Conservation (phyloP, 139 green algal species). For the Tetradesmus lagerheimii region DNA sequence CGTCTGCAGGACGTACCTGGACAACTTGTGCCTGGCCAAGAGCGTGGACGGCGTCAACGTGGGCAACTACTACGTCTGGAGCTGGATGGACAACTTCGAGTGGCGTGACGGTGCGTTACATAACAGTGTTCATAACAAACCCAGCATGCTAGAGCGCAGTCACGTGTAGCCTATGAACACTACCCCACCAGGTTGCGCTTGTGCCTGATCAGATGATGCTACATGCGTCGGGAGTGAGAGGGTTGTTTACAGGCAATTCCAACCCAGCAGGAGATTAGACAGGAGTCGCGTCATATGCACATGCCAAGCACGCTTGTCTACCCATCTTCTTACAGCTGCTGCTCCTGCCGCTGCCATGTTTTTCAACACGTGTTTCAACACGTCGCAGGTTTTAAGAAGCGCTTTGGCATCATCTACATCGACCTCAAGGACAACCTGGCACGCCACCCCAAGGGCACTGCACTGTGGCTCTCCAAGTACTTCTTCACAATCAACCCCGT, state of each 20-base stretch:
- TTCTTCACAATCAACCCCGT: conserved; percentile 39
- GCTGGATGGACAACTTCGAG: conserved; percentile 45
- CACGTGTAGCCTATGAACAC: no score
- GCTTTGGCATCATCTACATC: conserved; percentile 47
- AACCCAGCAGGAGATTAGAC: no score
- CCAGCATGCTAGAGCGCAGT: no score
- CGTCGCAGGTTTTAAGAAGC: conserved; percentile 20
- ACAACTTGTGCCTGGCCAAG: conserved; percentile 48
- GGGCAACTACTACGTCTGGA: conserved; percentile 44
- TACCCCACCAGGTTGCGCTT: no score
- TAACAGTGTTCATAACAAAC: not conserved
- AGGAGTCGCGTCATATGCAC: no score
- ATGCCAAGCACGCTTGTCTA: no score
- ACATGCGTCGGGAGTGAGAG: no score
- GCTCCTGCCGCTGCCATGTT: not conserved
- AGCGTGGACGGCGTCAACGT: conserved; percentile 39
- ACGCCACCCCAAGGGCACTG: conserved; percentile 42
- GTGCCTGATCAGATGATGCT: no score
- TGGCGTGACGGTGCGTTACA: conserved; percentile 27
- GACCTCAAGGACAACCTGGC: conserved; percentile 39
- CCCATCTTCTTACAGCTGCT: not conserved
- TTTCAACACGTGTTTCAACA: not conserved
- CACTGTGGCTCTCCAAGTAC: conserved; percentile 39
- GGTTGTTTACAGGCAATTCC: no score
- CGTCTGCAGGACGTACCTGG: conserved; percentile 37